phyloP scores from a whole-genome alignment of 2,329 filamentous ascomycete genomes.

The Penicillium verrucosum region DNA sequence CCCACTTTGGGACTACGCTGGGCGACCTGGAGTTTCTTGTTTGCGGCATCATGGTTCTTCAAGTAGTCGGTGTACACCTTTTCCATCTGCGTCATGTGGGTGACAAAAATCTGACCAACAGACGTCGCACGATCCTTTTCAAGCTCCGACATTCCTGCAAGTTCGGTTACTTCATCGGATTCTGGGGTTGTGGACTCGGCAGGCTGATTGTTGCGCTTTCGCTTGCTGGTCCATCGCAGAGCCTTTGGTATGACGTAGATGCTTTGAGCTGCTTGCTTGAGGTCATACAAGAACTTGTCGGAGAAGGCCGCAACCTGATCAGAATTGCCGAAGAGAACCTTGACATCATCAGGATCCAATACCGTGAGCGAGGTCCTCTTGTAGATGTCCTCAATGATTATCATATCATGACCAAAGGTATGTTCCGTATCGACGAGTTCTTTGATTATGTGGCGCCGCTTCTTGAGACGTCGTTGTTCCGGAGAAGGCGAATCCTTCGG shows the following conservation, averaged over 20 bases:
- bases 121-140: constrained; percentile 59
- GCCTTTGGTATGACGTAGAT: constrained; percentile 69
- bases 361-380: constrained; percentile 85
- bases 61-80: constrained; percentile 63
- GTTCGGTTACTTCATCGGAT: constrained; percentile 26
- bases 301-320: constrained; percentile 89
- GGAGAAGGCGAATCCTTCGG: constrained; percentile 34
- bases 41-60: constrained; percentile 63
- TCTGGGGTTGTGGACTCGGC: constrained; percentile 16
- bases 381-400: constrained; percentile 95
- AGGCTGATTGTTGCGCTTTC: constrained; percentile 42
- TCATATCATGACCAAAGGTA: constrained; percentile 90
- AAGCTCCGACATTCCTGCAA: constrained; percentile 42
- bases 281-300: constrained; percentile 69
- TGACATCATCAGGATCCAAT: constrained; percentile 77
- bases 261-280: constrained; percentile 75
- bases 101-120: constrained; percentile 58
- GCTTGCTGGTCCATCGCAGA: constrained; percentile 53
- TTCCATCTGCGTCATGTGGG: constrained; percentile 58
- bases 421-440: constrained; percentile 92
- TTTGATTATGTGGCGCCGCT: constrained; percentile 80
- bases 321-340: constrained; percentile 87
- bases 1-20: constrained; percentile 57
- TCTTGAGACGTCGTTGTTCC: constrained; percentile 60
- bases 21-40: constrained; percentile 54